Conservation (phyloP, 768 basidiomycete species). For the Cystobasidium tubakii region DNA sequence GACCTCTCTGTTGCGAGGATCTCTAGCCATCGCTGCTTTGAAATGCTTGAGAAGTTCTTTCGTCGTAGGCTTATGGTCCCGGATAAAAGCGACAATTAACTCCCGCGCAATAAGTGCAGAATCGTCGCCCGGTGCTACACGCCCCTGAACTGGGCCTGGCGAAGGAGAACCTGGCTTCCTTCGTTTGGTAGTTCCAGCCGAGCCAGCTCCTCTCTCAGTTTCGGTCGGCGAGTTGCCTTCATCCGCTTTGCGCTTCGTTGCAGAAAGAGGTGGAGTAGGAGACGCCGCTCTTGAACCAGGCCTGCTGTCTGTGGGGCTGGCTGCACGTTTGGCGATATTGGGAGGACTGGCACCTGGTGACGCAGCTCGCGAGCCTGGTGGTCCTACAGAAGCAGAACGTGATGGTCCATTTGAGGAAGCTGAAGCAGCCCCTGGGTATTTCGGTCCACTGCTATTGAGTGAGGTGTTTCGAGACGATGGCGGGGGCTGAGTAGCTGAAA, state of each 20-base stretch:
- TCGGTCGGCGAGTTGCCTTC: conserved; percentile 20
- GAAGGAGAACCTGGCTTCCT: conserved; percentile 34
- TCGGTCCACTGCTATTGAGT: not conserved
- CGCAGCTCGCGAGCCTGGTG: conserved; percentile 27
- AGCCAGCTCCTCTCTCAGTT: not conserved
- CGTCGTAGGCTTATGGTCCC: conserved; percentile 6
- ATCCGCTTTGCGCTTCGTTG: conserved; percentile 33
- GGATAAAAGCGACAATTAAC: conserved; percentile 28
- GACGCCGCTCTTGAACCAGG: conserved; percentile 22
- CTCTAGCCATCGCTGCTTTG: conserved; percentile 28
- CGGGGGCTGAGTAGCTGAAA: conserved; percentile 1
- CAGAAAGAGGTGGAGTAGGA: conserved; percentile 30
- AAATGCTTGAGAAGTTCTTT: conserved; percentile 34
- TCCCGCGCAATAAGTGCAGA: conserved; percentile 28
- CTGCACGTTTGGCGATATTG: not conserved
- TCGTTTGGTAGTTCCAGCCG: conserved; percentile 17
- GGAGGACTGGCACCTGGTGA: conserved; percentile 9
- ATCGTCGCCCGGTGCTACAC: conserved; percentile 19
- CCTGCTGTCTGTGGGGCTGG: conserved; percentile 3
- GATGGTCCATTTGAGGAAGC: conserved; percentile 4
- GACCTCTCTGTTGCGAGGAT: conserved; percentile 26
- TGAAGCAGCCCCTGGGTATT: conserved; percentile 24
- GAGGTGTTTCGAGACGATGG: not conserved
- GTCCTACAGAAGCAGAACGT: not conserved
- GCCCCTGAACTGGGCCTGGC: not conserved